Evolutionary conservation across 1,284 basidiomycete species (phyloP).

Genomic region (Cystobasidiaceae sp.): DNA sequence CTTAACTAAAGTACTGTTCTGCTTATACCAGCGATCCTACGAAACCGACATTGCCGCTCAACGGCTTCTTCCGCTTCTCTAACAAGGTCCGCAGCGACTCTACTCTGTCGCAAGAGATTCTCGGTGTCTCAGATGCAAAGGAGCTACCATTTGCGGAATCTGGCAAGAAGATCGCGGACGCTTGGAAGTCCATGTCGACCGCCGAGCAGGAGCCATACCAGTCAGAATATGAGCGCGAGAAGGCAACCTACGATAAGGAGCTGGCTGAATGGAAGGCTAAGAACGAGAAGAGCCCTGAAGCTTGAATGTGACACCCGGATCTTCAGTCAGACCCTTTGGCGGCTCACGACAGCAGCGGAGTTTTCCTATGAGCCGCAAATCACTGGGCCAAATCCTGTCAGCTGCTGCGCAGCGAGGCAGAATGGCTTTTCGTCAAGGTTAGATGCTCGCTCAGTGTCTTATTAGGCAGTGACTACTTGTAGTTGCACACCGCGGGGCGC

Average conservation of each 20-base stretch:
- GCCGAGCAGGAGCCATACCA: conserved; percentile 25
- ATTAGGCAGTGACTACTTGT: no score
- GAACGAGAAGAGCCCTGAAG: not conserved
- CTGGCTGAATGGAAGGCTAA: conserved; percentile 16
- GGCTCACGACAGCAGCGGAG: no score
- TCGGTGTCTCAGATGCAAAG: not conserved
- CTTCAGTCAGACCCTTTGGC: no score
- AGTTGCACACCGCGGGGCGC: no score
- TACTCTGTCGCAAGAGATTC: not conserved
- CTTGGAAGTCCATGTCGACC: conserved; percentile 27
- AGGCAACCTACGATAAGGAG: conserved; percentile 7
- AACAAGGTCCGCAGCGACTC: conserved; percentile 11
- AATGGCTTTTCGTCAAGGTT: no score
- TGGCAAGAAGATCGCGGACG: conserved; percentile 14
- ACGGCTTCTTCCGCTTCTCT: conserved; percentile 46
- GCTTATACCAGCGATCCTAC: conserved; percentile 40
- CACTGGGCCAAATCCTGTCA: no score
- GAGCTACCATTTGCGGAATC: conserved; percentile 1
- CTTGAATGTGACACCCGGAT: not conserved
- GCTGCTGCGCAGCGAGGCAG: no score
- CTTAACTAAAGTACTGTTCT: conserved; percentile 37
- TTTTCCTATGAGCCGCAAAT: not conserved
- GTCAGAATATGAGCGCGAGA: conserved; percentile 5
- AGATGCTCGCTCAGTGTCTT: no score
- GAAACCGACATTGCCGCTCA: conserved; percentile 45